Percentiles rank a stretch among this genome's conserved stretches.
Evolutionary conservation across 108 stramenopile genomes (phyloP).

Genomic region (Skeletonema costatum): DNA sequence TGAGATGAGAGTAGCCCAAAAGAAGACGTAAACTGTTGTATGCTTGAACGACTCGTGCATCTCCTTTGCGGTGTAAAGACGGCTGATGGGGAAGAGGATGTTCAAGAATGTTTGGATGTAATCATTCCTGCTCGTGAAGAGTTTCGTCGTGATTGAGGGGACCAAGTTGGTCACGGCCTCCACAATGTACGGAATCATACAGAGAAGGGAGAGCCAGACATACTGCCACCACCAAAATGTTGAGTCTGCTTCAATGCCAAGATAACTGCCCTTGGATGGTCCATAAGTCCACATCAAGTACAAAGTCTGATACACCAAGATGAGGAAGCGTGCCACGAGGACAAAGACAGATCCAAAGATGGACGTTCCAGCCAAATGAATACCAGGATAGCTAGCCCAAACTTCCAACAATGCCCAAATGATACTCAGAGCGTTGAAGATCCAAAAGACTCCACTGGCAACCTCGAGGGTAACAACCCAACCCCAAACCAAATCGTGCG

Average conservation of each 20-base stretch:
- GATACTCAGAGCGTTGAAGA: constrained; percentile 88
- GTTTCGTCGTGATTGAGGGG: constrained; percentile 69
- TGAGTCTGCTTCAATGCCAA: constrained; percentile 84
- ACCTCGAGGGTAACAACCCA: constrained; percentile 89
- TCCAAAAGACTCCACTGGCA: constrained; percentile 94
- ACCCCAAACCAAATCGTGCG: constrained; percentile 91
- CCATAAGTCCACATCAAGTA: constrained; percentile 95
- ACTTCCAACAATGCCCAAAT: constrained; percentile 92
- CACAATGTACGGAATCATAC: constrained; percentile 86
- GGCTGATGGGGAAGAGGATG: constrained; percentile 88
- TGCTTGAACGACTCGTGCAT: constrained; percentile 89
- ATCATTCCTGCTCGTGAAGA: constrained; percentile 86
- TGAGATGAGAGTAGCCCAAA: constrained; percentile 88
- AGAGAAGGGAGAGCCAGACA: constrained; percentile 89
- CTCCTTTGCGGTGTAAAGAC: constrained; percentile 92
- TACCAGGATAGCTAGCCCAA: constrained; percentile 91
- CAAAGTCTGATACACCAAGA: constrained; percentile 92
- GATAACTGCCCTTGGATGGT: constrained; percentile 60
- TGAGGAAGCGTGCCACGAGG: constrained; percentile 82
- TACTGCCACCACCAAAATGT: constrained; percentile 99
- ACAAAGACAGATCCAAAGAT: constrained; percentile 91
- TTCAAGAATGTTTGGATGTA: constrained; percentile 90
- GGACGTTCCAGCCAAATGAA: constrained; percentile 89
- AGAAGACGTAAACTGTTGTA: constrained; percentile 80
- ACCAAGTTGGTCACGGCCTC: constrained; percentile 82